Percentiles rank a stretch among this genome's conserved stretches.
Evolutionary conservation across 345 rosid species (phyloP).

Genomic region (Populus euphratica): DNA sequence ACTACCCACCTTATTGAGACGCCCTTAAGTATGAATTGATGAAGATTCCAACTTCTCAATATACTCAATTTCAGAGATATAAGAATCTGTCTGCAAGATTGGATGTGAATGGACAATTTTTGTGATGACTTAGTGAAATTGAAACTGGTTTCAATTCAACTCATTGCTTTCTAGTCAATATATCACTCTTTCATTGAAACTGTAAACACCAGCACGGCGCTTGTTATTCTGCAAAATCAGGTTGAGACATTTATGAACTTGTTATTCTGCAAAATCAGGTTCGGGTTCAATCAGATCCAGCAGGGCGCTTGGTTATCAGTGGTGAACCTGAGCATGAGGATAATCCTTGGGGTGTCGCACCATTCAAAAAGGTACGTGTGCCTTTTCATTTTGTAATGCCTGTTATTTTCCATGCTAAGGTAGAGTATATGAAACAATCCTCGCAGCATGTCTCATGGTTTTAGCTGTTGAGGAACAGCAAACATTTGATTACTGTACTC

Average conservation of each 20-base stretch:
- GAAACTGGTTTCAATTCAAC: neutral
- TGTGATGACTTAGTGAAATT: neutral
- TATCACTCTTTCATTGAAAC: neutral
- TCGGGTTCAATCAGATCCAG: slow-evolving; percentile 74
- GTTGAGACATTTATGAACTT: slow-evolving; percentile 18
- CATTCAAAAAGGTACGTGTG: slow-evolving; percentile 56
- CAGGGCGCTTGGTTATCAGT: slow-evolving; percentile 63
- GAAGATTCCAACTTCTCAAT: neutral
- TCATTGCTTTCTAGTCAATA: neutral
- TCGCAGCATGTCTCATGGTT: neutral
- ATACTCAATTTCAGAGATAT: neutral
- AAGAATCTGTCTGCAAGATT: neutral
- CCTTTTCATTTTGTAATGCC: neutral
- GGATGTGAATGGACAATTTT: neutral
- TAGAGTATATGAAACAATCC: neutral
- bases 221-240: slow-evolving; percentile 29
- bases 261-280: slow-evolving; percentile 40
- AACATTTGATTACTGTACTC: neutral
- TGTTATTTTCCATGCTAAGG: neutral
- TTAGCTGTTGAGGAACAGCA: neutral
- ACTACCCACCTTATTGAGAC: neutral
- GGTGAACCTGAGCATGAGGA: slow-evolving; percentile 63
- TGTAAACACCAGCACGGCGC: neutral
- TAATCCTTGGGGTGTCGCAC: slow-evolving; percentile 75
- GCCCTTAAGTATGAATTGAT: neutral